phyloP scores from a whole-genome alignment of 2,329 filamentous ascomycete genomes.

The Anthostomella pinea region DNA sequence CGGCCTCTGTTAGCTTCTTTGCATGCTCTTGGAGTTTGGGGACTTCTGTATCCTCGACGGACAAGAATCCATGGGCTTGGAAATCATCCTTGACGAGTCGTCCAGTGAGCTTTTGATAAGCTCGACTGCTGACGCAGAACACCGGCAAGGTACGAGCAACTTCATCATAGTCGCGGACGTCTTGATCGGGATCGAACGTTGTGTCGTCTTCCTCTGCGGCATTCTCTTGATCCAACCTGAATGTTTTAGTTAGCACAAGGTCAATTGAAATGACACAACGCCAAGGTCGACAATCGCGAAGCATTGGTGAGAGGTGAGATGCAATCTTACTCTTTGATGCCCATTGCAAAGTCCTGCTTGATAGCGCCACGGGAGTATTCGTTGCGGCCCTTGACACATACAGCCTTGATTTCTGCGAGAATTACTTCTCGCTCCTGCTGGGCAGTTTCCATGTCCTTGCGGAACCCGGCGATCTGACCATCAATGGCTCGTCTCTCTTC shows the following conservation, averaged over 20 bases:
- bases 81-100: slow-evolving; percentile 50
- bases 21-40: slow-evolving; percentile 59
- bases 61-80: slow-evolving; percentile 48
- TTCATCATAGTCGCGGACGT: slow-evolving; percentile 55
- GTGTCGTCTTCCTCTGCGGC: slow-evolving; percentile 50
- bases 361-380: slow-evolving; percentile 53
- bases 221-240: slow-evolving; percentile 51
- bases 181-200: slow-evolving; percentile 52
- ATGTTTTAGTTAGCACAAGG: slow-evolving; percentile 1
- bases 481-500: slow-evolving; percentile 29
- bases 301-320: neutral
- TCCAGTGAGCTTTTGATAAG: slow-evolving; percentile 60
- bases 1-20: slow-evolving; percentile 50
- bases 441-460: slow-evolving; percentile 34
- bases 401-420: slow-evolving; percentile 31
- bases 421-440: slow-evolving; percentile 23
- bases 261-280: neutral
- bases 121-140: slow-evolving; percentile 62
- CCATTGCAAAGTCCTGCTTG: slow-evolving; percentile 55
- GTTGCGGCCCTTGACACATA: slow-evolving; percentile 55
- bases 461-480: slow-evolving; percentile 32
- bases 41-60: slow-evolving; percentile 54
- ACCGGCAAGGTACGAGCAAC: slow-evolving; percentile 56
- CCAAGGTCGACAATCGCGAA: too few species aligned
- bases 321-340: slow-evolving; percentile 49